These are phyloP conservation scores for Gnomoniopsis sp. DNA, from an alignment of 2,329 filamentous ascomycete genomes.

Conservation along the genomic window DNA sequence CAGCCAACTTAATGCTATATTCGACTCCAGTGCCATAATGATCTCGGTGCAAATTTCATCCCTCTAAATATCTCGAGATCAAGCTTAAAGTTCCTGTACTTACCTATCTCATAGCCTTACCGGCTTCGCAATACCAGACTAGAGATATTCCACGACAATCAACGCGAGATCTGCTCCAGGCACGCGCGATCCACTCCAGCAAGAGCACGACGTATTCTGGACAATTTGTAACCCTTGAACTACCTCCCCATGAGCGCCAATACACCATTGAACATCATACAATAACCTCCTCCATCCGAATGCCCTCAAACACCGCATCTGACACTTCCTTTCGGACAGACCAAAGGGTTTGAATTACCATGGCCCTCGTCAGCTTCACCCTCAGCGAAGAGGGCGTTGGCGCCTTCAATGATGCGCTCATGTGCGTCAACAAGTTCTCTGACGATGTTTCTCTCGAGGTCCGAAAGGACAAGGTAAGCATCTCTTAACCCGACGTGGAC, in stretches of 20 bases:
- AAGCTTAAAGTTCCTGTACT: too few relatives aligned
- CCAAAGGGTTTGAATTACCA: not conserved
- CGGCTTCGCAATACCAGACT: too few relatives aligned
- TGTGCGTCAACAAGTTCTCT: constrained; percentile 75
- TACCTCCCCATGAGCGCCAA: not conserved
- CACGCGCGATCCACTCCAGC: too few relatives aligned
- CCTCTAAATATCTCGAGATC: too few relatives aligned
- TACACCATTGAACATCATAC: not conserved
- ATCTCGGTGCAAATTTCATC: too few relatives aligned
- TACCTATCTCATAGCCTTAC: too few relatives aligned
- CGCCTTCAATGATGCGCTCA: constrained; percentile 68
- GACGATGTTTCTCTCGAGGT: constrained; percentile 76
- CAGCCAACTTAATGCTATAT: too few relatives aligned
- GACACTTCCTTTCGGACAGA: not conserved
- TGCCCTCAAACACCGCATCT: not conserved
- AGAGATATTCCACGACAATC: too few relatives aligned
- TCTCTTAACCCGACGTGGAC: constrained; percentile 19
- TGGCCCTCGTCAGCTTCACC: constrained; percentile 69
- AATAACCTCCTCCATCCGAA: not conserved
- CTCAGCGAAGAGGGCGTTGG: constrained; percentile 70
- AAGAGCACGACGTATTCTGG: too few relatives aligned
- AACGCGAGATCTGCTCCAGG: too few relatives aligned
- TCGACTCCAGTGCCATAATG: too few relatives aligned
- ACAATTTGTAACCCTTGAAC: too few relatives aligned
- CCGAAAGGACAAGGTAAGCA: constrained; percentile 58